Percentiles rank a stretch among this genome's conserved stretches.
Evolutionary conservation across 768 basidiomycete species (phyloP).

Genomic region (Lactarius indigo): DNA sequence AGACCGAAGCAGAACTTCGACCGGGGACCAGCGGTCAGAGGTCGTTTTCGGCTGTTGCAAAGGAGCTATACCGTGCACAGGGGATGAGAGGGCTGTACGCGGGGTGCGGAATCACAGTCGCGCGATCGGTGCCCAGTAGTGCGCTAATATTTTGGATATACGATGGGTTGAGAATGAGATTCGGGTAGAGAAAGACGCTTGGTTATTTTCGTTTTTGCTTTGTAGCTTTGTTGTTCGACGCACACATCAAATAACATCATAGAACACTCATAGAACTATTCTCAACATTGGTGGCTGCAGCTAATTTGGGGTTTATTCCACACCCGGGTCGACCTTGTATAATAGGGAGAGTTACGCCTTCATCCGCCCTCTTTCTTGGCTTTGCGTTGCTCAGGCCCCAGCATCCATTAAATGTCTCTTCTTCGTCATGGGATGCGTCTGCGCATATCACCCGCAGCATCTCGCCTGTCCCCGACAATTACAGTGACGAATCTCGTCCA

Average conservation of each 20-base stretch:
- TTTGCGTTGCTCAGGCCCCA: background rate
- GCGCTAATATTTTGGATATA: constrained; percentile 93
- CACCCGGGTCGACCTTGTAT: background rate
- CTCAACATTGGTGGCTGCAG: background rate
- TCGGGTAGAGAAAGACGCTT: constrained; percentile 36
- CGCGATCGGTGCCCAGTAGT: constrained; percentile 81
- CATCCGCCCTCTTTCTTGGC: background rate
- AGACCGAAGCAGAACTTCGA: constrained; percentile 87
- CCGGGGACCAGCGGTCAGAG: constrained; percentile 43
- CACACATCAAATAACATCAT: constrained; percentile 1
- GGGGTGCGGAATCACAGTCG: constrained; percentile 88
- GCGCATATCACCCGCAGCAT: background rate
- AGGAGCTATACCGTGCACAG: constrained; percentile 66
- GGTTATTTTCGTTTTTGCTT: background rate
- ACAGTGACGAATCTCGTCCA: background rate
- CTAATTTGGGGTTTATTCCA: background rate
- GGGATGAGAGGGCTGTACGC: constrained; percentile 87
- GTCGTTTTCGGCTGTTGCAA: constrained; percentile 53
- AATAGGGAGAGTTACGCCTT: background rate
- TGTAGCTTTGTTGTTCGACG: background rate
- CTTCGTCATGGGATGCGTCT: background rate
- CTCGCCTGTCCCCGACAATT: background rate
- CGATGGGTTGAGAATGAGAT: constrained; percentile 61
- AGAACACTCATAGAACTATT: background rate
- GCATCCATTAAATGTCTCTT: constrained; percentile 5